Evolutionary conservation across 495 filamentous ascomycete genomes (phyloP).

Genomic region (Talaromyces proteolyticus): DNA sequence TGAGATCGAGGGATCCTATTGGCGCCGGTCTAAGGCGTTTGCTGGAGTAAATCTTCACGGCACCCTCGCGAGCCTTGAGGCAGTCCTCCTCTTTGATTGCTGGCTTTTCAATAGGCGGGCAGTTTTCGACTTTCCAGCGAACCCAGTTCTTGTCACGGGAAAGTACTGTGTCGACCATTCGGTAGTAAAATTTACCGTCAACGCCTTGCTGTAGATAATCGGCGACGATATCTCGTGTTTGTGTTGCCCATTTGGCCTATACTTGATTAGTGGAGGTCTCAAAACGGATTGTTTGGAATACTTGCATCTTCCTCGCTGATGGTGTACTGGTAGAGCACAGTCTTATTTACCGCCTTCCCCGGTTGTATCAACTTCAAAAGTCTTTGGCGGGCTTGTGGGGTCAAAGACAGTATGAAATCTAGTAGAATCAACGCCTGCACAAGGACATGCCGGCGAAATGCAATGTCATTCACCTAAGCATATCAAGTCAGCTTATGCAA

Average conservation of each 20-base stretch:
- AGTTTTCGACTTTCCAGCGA: conserved; percentile 92
- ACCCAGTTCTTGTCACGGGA: conserved; percentile 97
- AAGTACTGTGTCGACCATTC: conserved; percentile 92
- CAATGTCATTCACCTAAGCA: conserved; percentile 79
- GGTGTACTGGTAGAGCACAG: conserved; percentile 73
- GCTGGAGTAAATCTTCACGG: conserved; percentile 56
- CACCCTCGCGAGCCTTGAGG: conserved; percentile 56
- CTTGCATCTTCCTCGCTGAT: conserved; percentile 77
- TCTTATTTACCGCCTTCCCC: conserved; percentile 53
- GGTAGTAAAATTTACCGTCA: conserved; percentile 81
- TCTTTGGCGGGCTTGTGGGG: conserved; percentile 73
- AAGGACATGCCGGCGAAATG: conserved; percentile 87
- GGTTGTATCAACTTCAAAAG: conserved; percentile 51
- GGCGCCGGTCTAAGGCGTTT: conserved; percentile 61
- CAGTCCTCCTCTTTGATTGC: conserved; percentile 61
- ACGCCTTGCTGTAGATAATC: conserved; percentile 68
- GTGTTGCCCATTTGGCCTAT: conserved; percentile 66
- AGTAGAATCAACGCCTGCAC: conserved; percentile 91
- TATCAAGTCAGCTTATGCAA: not conserved
- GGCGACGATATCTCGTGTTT: conserved; percentile 67
- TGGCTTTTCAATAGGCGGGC: conserved; percentile 74
- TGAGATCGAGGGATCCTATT: conserved; percentile 65
- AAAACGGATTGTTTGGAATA: conserved; percentile 10
- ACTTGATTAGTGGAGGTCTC: conserved; percentile 21
- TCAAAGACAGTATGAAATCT: conserved; percentile 87